Percentiles rank a stretch among this genome's conserved stretches.
Conservation (phyloP, 2,329 filamentous ascomycete genomes). For the Phyllosticta capitalensis region DNA sequence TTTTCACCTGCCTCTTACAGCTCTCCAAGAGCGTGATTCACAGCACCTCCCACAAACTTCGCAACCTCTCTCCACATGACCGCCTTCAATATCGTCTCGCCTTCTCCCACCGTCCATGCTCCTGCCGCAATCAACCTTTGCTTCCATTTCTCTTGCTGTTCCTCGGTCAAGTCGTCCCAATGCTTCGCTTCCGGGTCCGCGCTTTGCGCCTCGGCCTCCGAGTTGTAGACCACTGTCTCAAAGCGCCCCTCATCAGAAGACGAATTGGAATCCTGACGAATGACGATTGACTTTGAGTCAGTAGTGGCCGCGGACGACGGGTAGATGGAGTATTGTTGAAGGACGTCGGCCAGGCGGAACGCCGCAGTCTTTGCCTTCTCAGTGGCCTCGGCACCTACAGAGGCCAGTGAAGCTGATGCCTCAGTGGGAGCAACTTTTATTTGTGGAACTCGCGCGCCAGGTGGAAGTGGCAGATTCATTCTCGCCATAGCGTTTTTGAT, state of each 20-base stretch:
- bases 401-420: background rate
- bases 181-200: conserved; percentile 43
- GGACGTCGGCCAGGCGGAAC: background rate
- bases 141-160: conserved; percentile 61
- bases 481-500: conserved; percentile 31
- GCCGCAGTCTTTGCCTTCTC: background rate
- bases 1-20: background rate
- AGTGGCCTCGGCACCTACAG: background rate
- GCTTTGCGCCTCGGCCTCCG: conserved; percentile 23
- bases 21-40: conserved; percentile 10
- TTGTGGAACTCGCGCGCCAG: conserved; percentile 17
- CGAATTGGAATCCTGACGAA: conserved; percentile 22
- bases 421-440: background rate
- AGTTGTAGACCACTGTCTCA: conserved; percentile 31
- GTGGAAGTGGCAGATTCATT: conserved; percentile 4
- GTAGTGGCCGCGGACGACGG: background rate
- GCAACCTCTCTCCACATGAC: conserved; percentile 68
- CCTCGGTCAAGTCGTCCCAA: conserved; percentile 61
- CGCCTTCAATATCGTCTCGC: conserved; percentile 65
- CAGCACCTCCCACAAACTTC: conserved; percentile 40
- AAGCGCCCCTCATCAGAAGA: conserved; percentile 23
- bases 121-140: conserved; percentile 58
- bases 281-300: conserved; percentile 28
- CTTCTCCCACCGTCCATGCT: conserved; percentile 70
- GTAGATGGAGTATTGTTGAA: background rate